Evolutionary conservation across 2,329 filamentous ascomycete species (phyloP), one percentile per base, ranked within the genome.

Genomic region (Hypoxylon sp.): DNA sequence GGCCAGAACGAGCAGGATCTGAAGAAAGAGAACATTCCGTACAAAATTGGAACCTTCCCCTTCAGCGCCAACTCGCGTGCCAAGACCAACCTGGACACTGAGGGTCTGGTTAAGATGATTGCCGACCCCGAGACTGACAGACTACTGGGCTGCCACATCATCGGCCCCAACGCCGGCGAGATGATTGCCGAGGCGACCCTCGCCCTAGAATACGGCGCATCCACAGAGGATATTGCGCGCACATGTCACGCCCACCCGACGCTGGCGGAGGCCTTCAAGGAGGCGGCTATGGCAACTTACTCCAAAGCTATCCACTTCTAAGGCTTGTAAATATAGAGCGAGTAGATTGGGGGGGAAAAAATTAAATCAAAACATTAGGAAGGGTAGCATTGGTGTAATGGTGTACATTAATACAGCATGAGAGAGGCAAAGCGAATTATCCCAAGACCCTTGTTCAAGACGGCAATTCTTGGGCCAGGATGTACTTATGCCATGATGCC

Each of bases 121-220:
- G 91, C 94, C 39, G 96, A 99, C 80, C 94, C 94, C 57, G 93
- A 98, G 88, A 99, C 96, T 37, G 96, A 99, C 83, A 90, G 96
- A 75, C 92, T 99, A 74, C 87, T 99, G 71, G 96, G 96, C 74
- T 91, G 97, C 72, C 96, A 99, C 87, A 98, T 99, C 82, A 91
- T 99, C 76, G 96, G 96, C 67, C 88, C 96, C 76, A 96, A 96
- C 81, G 96, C 96, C 47, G 96, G 96, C 78, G 96, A 99, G 87
- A 98, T 99, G 96, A 98, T 99, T 84, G 96, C 96, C 1, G 96
- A 99, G 85, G 96, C 92, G 73, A 96, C 94, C 11, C 86, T 99
- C 78, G 96, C 96, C 63, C 86, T 99, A 55, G 96, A 99, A 85
- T 99, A 99, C 79, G 96, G 96, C 73, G 96, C 96, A 31, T 96